Base-by-base conservation (phyloP, 257 asterid genomes). In the Jaltomata sinuosa region DNA sequence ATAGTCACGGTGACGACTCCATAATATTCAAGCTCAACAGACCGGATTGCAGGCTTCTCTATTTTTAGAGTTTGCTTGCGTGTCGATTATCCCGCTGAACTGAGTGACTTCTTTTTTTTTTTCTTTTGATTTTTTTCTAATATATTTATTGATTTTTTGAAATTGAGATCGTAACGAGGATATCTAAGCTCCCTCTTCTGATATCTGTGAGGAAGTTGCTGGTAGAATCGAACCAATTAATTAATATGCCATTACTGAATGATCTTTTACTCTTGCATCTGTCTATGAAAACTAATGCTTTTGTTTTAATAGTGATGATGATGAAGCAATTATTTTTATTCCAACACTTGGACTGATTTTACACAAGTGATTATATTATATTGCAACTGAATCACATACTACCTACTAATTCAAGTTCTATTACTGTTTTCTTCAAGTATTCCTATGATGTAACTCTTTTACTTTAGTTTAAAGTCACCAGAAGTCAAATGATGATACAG, bases 61-160 rank as follows among this genome's bases (percentile, higher is more conserved):
- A 52, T 62, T 67, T 15, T 45, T 10, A 62, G 88, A 87, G 82
- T 32, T 21, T 45, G 72, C 76, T 84, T 93, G 97, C 95, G 82
- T 91, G 97, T 94, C 97, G 97, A 94, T 79, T 68, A 84, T 0
- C 99, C 98, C 97, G 97, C 98, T 95, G 98, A 95, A 88, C 99
- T 38, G 97, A 95, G 99, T 74, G 80, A 91, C 49, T 90, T 79
- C 25, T 61, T n/a, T 38, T 11, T 90, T 79, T 31, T 61, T n/a
- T 38, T 11, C 32, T 14, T 25, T 21, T 82, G 11, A 6, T 4
- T 57, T 74, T 4, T 77, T 6, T 5, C 21, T 19, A 0, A 47
- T 11, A 1, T 3, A 15, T 4, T 25, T 74, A 9, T 2, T 22
- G 0, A 5, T 29, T 64, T 29, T 11, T 11, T 79, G 22, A 0